Conservation (phyloP, 176 grass and related monocot species). For the Chloris gayana region DNA sequence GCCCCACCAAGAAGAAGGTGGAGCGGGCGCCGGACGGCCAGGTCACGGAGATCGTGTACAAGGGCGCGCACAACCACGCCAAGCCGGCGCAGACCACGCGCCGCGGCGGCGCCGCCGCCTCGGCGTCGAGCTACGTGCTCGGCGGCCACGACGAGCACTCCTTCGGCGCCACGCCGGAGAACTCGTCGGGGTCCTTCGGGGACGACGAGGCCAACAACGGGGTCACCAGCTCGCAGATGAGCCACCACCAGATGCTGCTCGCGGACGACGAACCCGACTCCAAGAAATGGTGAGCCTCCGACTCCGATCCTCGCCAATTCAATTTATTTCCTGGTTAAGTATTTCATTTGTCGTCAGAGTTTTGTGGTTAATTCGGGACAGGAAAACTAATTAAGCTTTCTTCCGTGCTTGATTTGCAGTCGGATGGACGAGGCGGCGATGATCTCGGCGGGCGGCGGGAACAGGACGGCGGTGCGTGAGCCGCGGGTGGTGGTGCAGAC, state of each 20-base stretch:
- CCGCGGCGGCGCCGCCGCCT: constrained; percentile 41
- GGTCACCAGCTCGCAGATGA: constrained; percentile 44
- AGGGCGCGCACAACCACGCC: constrained; percentile 84
- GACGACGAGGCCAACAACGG: constrained; percentile 70
- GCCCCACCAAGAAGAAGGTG: constrained; percentile 96
- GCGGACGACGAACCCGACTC: constrained; percentile 55
- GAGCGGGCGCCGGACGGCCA: constrained; percentile 77
- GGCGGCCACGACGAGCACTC: constrained; percentile 31
- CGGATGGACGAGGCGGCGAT: constrained; percentile 41
- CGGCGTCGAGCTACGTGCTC: constrained; percentile 17
- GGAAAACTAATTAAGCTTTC: constrained; percentile 2
- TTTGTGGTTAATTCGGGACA: not conserved
- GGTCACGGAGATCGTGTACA: constrained; percentile 94
- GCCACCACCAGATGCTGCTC: not conserved
- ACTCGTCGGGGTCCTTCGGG: constrained; percentile 76
- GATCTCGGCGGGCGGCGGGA: constrained; percentile 37
- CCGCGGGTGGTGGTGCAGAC: constrained; percentile 82
- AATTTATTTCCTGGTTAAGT: too few species aligned
- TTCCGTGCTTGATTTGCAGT: constrained; percentile 5
- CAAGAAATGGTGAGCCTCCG: constrained; percentile 58
- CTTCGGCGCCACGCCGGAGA: constrained; percentile 62
- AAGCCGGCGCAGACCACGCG: constrained; percentile 52
- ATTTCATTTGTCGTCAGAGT: too few species aligned
- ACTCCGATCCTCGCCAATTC: not conserved
- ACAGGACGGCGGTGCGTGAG: constrained; percentile 71